These are phyloP conservation scores for Boletus subcaerulescens DNA, from an alignment of 768 basidiomycete species.

Conservation along the genomic window DNA sequence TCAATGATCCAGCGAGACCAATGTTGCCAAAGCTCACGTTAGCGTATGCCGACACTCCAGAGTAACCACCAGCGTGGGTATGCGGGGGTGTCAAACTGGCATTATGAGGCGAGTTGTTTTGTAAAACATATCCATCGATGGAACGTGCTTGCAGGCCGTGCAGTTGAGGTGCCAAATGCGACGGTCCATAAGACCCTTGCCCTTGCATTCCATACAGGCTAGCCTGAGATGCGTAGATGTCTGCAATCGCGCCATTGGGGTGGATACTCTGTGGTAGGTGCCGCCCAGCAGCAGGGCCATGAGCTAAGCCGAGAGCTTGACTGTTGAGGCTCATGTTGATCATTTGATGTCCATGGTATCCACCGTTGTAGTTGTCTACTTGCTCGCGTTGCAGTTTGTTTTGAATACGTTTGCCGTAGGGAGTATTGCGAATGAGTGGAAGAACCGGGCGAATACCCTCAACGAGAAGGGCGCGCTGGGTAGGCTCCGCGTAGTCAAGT, in stretches of 20 bases:
- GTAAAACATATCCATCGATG: constrained; percentile 80
- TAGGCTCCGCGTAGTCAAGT: constrained; percentile 95
- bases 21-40: constrained; percentile 54
- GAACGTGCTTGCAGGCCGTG: constrained; percentile 65
- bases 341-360: constrained; percentile 61
- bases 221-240: constrained; percentile 63
- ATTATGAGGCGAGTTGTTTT: constrained; percentile 66
- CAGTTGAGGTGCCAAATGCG: constrained; percentile 50
- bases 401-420: constrained; percentile 98
- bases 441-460: constrained; percentile 98
- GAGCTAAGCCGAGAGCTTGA: constrained; percentile 49
- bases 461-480: constrained; percentile 86
- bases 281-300: constrained; percentile 44
- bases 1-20: constrained; percentile 51
- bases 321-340: constrained; percentile 54
- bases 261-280: constrained; percentile 56
- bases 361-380: constrained; percentile 59
- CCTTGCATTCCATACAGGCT: constrained; percentile 59
- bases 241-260: constrained; percentile 52
- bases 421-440: constrained; percentile 97
- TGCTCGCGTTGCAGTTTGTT: constrained; percentile 97
- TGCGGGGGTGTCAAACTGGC: constrained; percentile 59
- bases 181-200: constrained; percentile 57
- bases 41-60: constrained; percentile 48
- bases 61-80: constrained; percentile 53